Evolutionary conservation across 768 basidiomycete genomes (phyloP), one percentile per base, ranked within the genome.

Genomic region (Boletus fagicola): DNA sequence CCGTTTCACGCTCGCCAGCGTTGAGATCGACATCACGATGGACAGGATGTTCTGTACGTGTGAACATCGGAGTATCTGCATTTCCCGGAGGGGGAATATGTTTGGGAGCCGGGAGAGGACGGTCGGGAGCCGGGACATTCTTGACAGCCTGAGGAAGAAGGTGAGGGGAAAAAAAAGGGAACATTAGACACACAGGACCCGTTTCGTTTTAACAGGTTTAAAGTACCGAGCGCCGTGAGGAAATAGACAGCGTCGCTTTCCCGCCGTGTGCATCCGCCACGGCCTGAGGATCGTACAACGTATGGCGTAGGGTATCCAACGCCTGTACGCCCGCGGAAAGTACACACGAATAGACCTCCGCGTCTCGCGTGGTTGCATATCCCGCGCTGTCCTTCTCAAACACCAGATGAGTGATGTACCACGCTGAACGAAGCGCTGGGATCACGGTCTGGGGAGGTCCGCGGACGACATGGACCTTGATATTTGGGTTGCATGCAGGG

Each of bases 401-500:
- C 39, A 54, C 42, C 50, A 59, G 58, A 63, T 43, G 49, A 4
- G 55, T 59, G 35, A 65, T 64, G 49, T 39, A 35, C 60, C 56
- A 62, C 22, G 36, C 26, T 57, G 52, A 49, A 47, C 45, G 45
- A 33, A 46, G 38, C 26, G 58, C 58, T 38, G 53, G 65, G 38
- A 60, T 50, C 39, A 62, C 40, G 16, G 54, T 55, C 46, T 46
- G 36, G n/a, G 53, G 54, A 57, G 59, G 59, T 62, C 61, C 69
- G 62, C 65, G 65, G 60, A 62, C 16, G 58, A 62, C 42, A 50
- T 51, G 67, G 58, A 62, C 36, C 54, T 56, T 68, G 53, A 55
- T 54, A 52, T 46, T 52, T 52, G 62, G 46, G 48, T 62, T 64
- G 26, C 56, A 52, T 7, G 35, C 49, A 49, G 42, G 56, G 56